These are phyloP conservation scores for Pinus albicaulis DNA, from an alignment of 75 land plant genomes.

Conservation along the genomic window DNA sequence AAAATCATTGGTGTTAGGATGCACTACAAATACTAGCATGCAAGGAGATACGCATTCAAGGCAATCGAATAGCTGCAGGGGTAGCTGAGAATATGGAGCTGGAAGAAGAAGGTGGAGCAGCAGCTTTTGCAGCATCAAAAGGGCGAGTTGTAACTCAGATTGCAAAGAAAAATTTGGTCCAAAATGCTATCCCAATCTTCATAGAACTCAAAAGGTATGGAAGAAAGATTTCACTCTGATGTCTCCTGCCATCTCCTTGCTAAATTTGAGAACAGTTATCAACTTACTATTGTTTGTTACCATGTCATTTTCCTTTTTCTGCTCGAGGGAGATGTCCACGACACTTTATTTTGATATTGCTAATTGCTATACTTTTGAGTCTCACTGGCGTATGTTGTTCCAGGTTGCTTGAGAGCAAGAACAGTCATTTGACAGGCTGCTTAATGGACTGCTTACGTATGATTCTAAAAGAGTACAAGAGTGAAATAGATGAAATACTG, in stretches of 20 bases:
- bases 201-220: constrained; percentile 79
- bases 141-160: constrained; percentile 74
- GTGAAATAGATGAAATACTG: constrained; percentile 85
- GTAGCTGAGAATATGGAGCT: constrained; percentile 33
- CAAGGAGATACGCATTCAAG: constrained; percentile 75
- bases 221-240: neutral
- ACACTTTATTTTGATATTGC: too few species aligned
- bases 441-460: constrained; percentile 88
- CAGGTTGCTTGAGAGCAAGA: constrained; percentile 76
- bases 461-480: constrained; percentile 87
- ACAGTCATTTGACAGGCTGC: constrained; percentile 82
- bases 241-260: constrained; percentile 6
- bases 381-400: neutral
- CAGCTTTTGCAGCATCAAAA: constrained; percentile 45
- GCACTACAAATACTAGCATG: constrained; percentile 68
- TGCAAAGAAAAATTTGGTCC: constrained; percentile 77
- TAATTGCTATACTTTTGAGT: too few species aligned
- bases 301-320: too few species aligned
- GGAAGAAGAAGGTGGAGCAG: constrained; percentile 56
- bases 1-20: constrained; percentile 52
- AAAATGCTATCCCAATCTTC: constrained; percentile 89
- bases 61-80: constrained; percentile 35
- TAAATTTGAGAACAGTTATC: neutral
- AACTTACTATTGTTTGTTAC: neutral
- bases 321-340: too few species aligned